Evolutionary conservation across 305 asterid species (phyloP).

Genomic region (Withania somnifera): DNA sequence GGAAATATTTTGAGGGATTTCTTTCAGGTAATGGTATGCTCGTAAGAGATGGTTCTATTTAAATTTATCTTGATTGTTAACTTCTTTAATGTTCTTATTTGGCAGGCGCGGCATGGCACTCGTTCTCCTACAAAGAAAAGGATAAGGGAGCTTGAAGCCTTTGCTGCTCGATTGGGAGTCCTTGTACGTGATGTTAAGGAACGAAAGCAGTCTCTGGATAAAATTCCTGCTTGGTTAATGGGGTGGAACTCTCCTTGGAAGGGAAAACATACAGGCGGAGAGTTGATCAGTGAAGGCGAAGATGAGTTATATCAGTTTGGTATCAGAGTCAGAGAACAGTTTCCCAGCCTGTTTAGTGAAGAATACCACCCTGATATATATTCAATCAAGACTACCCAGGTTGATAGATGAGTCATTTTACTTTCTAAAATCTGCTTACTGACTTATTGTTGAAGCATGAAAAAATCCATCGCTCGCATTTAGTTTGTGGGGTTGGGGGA

Average conservation of each 20-base stretch:
- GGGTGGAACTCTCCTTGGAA: constrained; percentile 91
- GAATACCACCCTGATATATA: constrained; percentile 86
- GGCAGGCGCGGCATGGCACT: constrained; percentile 92
- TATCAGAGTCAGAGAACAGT: constrained; percentile 57
- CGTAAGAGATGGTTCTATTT: not conserved
- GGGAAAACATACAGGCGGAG: constrained; percentile 79
- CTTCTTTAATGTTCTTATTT: not conserved
- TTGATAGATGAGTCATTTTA: constrained; percentile 9
- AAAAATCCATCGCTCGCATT: not conserved
- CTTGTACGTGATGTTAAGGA: constrained; percentile 44
- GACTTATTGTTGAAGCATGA: not conserved
- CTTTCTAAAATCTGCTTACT: not conserved
- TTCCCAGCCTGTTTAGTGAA: constrained; percentile 58
- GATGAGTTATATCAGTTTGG: constrained; percentile 75
- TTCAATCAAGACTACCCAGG: constrained; percentile 91
- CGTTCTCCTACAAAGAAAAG: constrained; percentile 95
- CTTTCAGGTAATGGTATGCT: not conserved
- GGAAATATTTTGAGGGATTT: not conserved
- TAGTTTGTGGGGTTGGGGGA: not conserved
- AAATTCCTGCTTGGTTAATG: constrained; percentile 62
- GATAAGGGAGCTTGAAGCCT: constrained; percentile 54
- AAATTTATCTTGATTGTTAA: not conserved
- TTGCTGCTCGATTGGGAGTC: constrained; percentile 45
- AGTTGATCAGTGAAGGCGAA: constrained; percentile 77
- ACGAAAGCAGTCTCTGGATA: constrained; percentile 28